Evolutionary conservation across 2,329 filamentous ascomycete species (phyloP).

Genomic region (Ampelomyces quisqualis): DNA sequence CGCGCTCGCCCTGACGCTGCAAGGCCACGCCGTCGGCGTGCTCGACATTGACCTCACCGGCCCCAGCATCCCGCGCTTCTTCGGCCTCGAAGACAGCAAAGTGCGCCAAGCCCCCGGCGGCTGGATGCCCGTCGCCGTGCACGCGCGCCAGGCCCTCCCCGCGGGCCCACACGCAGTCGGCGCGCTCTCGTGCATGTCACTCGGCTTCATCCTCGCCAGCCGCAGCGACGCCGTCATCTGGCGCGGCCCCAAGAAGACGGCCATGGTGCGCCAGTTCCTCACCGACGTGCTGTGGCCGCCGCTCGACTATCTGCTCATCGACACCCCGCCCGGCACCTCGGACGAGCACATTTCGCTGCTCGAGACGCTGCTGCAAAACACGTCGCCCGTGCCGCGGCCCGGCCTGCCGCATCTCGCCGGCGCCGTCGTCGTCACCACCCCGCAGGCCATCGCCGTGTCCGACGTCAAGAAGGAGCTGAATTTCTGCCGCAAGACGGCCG

Average conservation of each 20-base stretch:
- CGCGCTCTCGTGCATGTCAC: conserved; percentile 79
- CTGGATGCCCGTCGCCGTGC: conserved; percentile 87
- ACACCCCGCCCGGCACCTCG: conserved; percentile 92
- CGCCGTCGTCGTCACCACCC: conserved; percentile 93
- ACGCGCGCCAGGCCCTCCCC: conserved; percentile 53
- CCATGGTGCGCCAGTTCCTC: conserved; percentile 96
- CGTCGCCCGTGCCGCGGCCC: conserved; percentile 16
- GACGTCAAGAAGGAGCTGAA: conserved; percentile 95
- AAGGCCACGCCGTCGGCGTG: conserved; percentile 87
- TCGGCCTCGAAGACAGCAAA: conserved; percentile 84
- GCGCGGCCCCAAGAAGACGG: conserved; percentile 97
- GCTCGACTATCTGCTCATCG: conserved; percentile 89
- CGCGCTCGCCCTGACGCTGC: conserved; percentile 80
- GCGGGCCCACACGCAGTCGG: conserved; percentile 45
- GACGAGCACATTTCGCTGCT: conserved; percentile 96
- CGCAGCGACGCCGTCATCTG: conserved; percentile 93
- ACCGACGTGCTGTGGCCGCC: conserved; percentile 84
- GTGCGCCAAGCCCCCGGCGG: conserved; percentile 89
- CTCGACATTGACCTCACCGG: conserved; percentile 96
- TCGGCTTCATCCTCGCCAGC: conserved; percentile 83
- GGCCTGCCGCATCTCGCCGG: conserved; percentile 60
- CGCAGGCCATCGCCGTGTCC: conserved; percentile 87
- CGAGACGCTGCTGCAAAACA: conserved; percentile 66
- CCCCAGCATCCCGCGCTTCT: conserved; percentile 92
- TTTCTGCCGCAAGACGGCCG: conserved; percentile 82